Evolutionary conservation across 257 asterid genomes (phyloP).

Genomic region (Petunia secreta): DNA sequence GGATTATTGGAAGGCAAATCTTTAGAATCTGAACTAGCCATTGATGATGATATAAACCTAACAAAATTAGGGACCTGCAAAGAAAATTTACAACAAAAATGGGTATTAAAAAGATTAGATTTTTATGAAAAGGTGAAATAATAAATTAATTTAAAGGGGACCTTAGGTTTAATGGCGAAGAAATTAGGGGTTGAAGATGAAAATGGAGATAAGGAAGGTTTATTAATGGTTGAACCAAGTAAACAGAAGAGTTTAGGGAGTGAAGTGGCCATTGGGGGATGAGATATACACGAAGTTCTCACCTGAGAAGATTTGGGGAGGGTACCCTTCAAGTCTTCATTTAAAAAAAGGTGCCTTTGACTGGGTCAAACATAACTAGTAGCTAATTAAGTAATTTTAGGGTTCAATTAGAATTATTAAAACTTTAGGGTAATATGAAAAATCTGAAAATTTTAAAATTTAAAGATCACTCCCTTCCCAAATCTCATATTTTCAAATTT

Average conservation of each 20-base stretch:
- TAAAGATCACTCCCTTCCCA: too few species aligned
- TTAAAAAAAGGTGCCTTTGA: too few species aligned
- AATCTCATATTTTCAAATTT: too few species aligned
- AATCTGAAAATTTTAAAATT: too few species aligned
- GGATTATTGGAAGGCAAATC: slow-evolving; percentile 81
- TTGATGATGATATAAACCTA: slow-evolving; percentile 45
- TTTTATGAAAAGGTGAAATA: background rate
- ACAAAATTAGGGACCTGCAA: slow-evolving; percentile 48
- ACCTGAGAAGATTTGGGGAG: too few species aligned
- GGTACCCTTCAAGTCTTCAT: too few species aligned
- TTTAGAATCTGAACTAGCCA: slow-evolving; percentile 58
- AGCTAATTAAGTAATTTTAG: too few species aligned
- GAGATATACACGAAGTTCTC: background rate
- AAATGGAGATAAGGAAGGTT: slow-evolving; percentile 32
- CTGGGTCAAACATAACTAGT: too few species aligned
- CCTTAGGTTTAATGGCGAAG: slow-evolving; percentile 50
- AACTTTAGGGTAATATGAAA: too few species aligned
- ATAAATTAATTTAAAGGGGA: slow-evolving; percentile 14
- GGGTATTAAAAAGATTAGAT: background rate
- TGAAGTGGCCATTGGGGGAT: slow-evolving; percentile 40
- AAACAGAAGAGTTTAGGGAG: slow-evolving; percentile 42
- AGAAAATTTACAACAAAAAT: background rate
- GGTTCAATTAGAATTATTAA: too few species aligned
- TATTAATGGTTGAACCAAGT: slow-evolving; percentile 38
- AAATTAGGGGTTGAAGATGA: slow-evolving; percentile 35